Evolutionary conservation across 2,329 filamentous ascomycete genomes (phyloP), one percentile per base, ranked within the genome.

Genomic region (Stachybotrys chartarum): DNA sequence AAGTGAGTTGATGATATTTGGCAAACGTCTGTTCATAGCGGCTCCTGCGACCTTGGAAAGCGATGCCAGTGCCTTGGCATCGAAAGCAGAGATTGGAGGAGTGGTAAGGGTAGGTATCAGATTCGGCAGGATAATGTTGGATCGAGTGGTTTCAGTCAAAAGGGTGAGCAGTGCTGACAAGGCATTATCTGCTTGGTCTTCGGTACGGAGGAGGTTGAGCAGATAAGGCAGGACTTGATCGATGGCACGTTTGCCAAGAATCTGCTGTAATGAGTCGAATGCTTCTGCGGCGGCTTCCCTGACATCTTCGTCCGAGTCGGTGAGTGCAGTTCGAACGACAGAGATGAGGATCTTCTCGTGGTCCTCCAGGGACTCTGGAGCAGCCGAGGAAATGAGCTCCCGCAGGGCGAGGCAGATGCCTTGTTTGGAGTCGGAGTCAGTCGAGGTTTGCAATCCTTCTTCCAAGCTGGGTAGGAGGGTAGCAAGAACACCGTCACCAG

Each of bases 351-450:
- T 92, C 79, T 94, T 94, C 70, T 99, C 93, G 67, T 97, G 92
- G 60, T 96, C 91, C 68, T 96, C 91, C 48, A 99, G 79, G 44
- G 91, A 86, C 58, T 99, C 94, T 32, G 87, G 83, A 6, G 91
- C 89, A 18, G 94, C 91, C 52, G 94, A 93, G 16, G 87, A 82
- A 61, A 99, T 96, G 55, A 99, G 84, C 71, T 99, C 95, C 64
- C 91, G 89, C 59, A 99, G 80, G 44, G 95, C 94, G 68, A 99
- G 90, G 71, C 94, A 97, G 61, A 99, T 99, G 72, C 94, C 94
- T 73, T 99, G 92, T 74, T 91, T 94, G 58, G 93, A 88, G 74
- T 97, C 92, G 45, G 89, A 87, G 71, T 97, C 94, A 42, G 87
- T 93, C 17, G 93, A 92, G 1, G 83, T 88, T 64, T 94, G 86